Conservation (phyloP, 345 rosid genomes). For the Tarenaya hassleriana region DNA sequence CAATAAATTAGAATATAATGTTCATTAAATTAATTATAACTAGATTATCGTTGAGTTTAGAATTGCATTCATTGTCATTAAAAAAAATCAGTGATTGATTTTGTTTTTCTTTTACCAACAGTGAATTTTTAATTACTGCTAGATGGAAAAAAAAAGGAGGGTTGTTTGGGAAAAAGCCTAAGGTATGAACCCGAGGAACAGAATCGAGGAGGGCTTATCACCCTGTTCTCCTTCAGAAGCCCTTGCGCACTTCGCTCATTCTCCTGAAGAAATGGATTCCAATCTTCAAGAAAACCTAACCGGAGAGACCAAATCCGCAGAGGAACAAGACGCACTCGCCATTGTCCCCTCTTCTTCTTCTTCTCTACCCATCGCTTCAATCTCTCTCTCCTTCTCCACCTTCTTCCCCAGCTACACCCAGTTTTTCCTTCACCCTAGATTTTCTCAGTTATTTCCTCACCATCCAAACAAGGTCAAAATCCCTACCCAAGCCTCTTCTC, state of each 20-base stretch:
- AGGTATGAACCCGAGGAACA: slow-evolving; percentile 8
- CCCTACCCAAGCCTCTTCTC: slow-evolving; percentile 66
- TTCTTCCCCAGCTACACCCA: slow-evolving; percentile 30
- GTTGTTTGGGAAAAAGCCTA: neutral
- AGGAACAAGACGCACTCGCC: slow-evolving; percentile 28
- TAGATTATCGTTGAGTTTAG: no score
- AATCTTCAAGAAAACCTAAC: slow-evolving; percentile 23
- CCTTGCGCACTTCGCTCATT: neutral
- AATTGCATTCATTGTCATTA: no score
- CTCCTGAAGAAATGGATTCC: slow-evolving; percentile 40
- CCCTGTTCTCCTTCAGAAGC: neutral
- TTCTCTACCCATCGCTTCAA: slow-evolving; percentile 44
- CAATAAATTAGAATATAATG: no score
- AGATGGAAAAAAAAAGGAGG: neutral
- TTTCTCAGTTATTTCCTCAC: no score
- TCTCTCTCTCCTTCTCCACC: slow-evolving; percentile 45
- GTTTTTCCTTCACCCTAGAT: slow-evolving; percentile 49
- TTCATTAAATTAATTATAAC: no score
- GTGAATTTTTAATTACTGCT: no score
- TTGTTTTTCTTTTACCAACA: neutral
- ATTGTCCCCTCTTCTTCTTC: slow-evolving; percentile 30
- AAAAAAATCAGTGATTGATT: no score
- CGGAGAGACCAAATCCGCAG: slow-evolving; percentile 34
- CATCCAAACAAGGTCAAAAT: slow-evolving; percentile 54
- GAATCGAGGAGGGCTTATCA: slow-evolving; percentile 19